Percentiles rank a stretch among this genome's conserved stretches.
Evolutionary conservation across 2,329 filamentous ascomycete genomes (phyloP).

Genomic region (Amylocarpus encephaloides): DNA sequence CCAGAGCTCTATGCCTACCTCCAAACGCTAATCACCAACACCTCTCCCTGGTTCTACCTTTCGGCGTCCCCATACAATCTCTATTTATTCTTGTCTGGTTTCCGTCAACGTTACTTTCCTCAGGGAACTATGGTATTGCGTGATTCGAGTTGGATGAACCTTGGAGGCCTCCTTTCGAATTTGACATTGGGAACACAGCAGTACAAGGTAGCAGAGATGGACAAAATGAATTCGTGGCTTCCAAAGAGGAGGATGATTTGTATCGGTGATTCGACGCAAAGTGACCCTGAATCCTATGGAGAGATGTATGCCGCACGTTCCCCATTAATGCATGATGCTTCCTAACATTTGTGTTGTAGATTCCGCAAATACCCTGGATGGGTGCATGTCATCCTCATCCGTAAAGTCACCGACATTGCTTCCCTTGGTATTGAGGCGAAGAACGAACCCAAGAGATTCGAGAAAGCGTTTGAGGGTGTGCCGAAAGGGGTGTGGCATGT

Average conservation of each 20-base stretch:
- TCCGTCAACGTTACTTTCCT: slow-evolving; percentile 65
- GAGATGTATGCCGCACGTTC: slow-evolving; percentile 63
- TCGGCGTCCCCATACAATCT: slow-evolving; percentile 92
- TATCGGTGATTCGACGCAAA: slow-evolving; percentile 87
- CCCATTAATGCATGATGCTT: background rate
- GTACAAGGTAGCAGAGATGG: slow-evolving; percentile 79
- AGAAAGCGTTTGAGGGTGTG: slow-evolving; percentile 72
- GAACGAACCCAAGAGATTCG: slow-evolving; percentile 69
- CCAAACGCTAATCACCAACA: slow-evolving; percentile 43
- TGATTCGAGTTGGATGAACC: slow-evolving; percentile 79
- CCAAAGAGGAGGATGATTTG: slow-evolving; percentile 73
- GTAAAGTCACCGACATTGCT: slow-evolving; percentile 72
- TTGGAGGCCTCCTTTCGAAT: slow-evolving; percentile 71
- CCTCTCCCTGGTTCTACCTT: slow-evolving; percentile 83
- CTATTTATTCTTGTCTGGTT: slow-evolving; percentile 76
- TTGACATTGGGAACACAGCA: slow-evolving; percentile 75
- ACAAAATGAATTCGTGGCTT: slow-evolving; percentile 71
- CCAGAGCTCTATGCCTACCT: slow-evolving; percentile 72
- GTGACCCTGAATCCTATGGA: slow-evolving; percentile 84
- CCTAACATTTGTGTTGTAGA: slow-evolving; percentile 30
- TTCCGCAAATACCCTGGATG: slow-evolving; percentile 63
- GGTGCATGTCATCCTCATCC: slow-evolving; percentile 78
- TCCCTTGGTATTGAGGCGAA: slow-evolving; percentile 64
- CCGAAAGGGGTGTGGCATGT: slow-evolving; percentile 70
- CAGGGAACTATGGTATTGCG: slow-evolving; percentile 77